A percentile compares a stretch with the other conserved stretches of the same genome.
Conservation (phyloP, 805 yeast species). For the Allodekkera sacchari region DNA sequence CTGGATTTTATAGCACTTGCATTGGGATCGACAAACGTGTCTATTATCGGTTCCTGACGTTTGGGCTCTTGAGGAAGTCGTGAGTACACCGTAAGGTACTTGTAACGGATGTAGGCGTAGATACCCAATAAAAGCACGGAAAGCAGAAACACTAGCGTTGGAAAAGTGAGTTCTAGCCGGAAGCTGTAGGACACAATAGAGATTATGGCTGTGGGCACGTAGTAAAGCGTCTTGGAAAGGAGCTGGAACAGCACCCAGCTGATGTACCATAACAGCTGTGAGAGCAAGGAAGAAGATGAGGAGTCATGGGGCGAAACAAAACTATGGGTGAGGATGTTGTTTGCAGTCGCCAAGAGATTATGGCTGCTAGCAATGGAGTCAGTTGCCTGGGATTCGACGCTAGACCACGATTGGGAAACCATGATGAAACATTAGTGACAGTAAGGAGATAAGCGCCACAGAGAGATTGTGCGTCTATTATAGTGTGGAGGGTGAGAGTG, state of each 20-base stretch:
- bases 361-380: too few species aligned
- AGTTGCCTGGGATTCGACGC: too few species aligned
- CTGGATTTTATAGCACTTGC: conserved; percentile 31
- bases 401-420: too few species aligned
- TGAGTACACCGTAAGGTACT: conserved; percentile 56
- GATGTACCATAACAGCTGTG: conserved; percentile 10
- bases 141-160: conserved; percentile 32
- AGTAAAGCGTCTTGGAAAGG: conserved; percentile 10
- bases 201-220: conserved; percentile 12
- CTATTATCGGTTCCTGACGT: conserved; percentile 35
- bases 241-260: conserved; percentile 11
- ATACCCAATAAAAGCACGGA: conserved; percentile 25
- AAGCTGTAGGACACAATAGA: conserved; percentile 34
- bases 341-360: too few species aligned
- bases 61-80: conserved; percentile 38
- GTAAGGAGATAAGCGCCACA: too few species aligned
- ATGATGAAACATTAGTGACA: too few species aligned
- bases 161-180: conserved; percentile 43
- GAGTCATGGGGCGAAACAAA: too few species aligned
- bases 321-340: too few species aligned
- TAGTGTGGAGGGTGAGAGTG: too few species aligned
- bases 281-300: not conserved
- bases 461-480: too few species aligned
- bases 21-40: conserved; percentile 34
- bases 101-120: conserved; percentile 50